Conservation (phyloP, 257 asterid genomes). For the Solanum virginianum region DNA sequence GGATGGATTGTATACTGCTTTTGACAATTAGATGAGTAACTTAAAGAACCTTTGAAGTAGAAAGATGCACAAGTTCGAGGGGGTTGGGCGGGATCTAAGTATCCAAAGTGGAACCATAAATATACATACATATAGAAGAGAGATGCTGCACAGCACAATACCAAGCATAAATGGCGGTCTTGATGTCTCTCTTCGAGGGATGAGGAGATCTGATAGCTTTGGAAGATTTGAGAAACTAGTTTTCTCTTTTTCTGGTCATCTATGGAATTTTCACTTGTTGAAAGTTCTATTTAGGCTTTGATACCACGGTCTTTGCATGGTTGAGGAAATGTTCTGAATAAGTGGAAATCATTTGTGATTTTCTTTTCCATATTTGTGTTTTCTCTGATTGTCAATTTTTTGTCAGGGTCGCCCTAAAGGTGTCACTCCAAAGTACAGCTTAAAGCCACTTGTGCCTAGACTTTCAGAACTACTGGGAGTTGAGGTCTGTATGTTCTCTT, state of each 20-base stretch:
- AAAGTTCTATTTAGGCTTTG: background rate
- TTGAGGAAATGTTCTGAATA: background rate
- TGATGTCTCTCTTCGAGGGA: background rate
- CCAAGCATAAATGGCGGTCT: background rate
- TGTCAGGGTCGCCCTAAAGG: constrained; percentile 91
- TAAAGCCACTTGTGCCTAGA: constrained; percentile 86
- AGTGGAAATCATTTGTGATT: background rate
- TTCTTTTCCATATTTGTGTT: background rate
- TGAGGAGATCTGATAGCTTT: background rate
- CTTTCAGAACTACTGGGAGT: constrained; percentile 67
- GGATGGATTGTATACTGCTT: background rate
- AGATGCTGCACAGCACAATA: background rate
- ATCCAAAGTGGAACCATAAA: background rate
- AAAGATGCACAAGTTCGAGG: background rate
- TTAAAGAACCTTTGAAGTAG: background rate
- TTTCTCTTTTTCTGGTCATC: background rate
- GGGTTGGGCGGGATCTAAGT: background rate
- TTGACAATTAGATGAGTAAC: background rate
- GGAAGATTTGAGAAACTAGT: background rate
- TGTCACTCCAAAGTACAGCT: constrained; percentile 87
- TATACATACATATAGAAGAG: background rate
- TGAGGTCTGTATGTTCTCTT: constrained; percentile 28
- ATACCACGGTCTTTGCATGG: background rate
- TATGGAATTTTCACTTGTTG: background rate
- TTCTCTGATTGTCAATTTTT: background rate